Percentiles rank a stretch among this genome's conserved stretches.
phyloP scores from a whole-genome alignment of 83 land plant genomes.

The Picea abies region DNA sequence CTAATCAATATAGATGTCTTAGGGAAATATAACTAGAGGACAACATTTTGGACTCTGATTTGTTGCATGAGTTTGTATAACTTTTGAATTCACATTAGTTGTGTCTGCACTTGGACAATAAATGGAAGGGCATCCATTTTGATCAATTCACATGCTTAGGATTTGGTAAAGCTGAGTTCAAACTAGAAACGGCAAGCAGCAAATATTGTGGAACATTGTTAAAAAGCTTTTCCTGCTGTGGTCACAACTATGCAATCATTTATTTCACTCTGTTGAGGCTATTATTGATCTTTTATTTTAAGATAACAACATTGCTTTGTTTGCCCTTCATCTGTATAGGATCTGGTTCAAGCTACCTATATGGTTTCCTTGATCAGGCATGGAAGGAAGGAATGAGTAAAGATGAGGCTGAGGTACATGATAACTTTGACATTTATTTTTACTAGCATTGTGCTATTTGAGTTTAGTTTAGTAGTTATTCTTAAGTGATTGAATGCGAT shows the following conservation, averaged over 20 bases:
- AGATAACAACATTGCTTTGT: background rate
- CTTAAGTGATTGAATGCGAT: background rate
- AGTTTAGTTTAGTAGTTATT: background rate
- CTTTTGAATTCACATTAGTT: background rate
- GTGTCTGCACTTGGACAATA: background rate
- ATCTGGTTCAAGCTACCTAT: slow-evolving; percentile 93
- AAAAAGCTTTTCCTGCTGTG: background rate
- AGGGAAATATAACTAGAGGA: too few relatives aligned
- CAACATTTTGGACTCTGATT: background rate
- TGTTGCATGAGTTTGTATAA: background rate
- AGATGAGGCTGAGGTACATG: slow-evolving; percentile 93
- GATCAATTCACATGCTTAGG: background rate
- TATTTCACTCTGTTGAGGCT: background rate
- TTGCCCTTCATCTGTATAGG: slow-evolving; percentile 39
- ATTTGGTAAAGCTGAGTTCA: background rate
- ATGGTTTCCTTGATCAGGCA: slow-evolving; percentile 97
- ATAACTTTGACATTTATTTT: background rate
- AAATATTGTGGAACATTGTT: background rate
- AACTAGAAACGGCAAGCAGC: background rate
- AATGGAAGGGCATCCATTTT: background rate
- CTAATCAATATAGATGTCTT: too few relatives aligned
- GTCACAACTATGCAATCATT: background rate
- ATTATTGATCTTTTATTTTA: background rate
- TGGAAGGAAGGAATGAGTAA: slow-evolving; percentile 92
- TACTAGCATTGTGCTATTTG: background rate